phyloP scores from a whole-genome alignment of 148 eudicot genomes.

The Gaultheria prostrata region DNA sequence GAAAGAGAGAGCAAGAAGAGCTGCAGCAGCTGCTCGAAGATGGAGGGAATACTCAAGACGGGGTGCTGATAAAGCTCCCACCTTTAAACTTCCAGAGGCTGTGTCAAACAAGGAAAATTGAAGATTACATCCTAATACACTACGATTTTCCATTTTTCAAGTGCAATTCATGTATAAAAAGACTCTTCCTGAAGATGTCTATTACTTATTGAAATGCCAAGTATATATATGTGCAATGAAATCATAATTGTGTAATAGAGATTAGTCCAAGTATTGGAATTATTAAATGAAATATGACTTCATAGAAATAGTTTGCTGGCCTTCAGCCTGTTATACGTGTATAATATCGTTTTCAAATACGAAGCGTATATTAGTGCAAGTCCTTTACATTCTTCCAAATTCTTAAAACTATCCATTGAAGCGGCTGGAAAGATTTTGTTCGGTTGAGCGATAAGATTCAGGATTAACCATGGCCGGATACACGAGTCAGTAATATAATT shows the following conservation, averaged over 20 bases:
- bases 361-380: background rate
- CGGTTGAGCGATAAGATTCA: background rate
- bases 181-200: background rate
- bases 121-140: conserved; percentile 15
- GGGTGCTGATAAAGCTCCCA: conserved; percentile 78
- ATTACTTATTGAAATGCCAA: background rate
- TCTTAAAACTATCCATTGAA: no score
- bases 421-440: background rate
- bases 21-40: conserved; percentile 94
- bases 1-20: conserved; percentile 70
- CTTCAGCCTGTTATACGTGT: background rate
- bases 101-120: conserved; percentile 53
- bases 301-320: background rate
- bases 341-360: background rate
- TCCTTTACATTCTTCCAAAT: background rate
- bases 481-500: background rate
- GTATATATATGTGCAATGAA: background rate
- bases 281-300: background rate
- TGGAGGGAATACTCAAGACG: conserved; percentile 93
- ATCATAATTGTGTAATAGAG: background rate
- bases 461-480: background rate
- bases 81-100: conserved; percentile 79
- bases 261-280: background rate
- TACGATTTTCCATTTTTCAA: background rate
- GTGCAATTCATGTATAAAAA: background rate